These are phyloP conservation scores for Prunella vulgaris DNA, from an alignment of 257 asterid species.

Conservation along the genomic window DNA sequence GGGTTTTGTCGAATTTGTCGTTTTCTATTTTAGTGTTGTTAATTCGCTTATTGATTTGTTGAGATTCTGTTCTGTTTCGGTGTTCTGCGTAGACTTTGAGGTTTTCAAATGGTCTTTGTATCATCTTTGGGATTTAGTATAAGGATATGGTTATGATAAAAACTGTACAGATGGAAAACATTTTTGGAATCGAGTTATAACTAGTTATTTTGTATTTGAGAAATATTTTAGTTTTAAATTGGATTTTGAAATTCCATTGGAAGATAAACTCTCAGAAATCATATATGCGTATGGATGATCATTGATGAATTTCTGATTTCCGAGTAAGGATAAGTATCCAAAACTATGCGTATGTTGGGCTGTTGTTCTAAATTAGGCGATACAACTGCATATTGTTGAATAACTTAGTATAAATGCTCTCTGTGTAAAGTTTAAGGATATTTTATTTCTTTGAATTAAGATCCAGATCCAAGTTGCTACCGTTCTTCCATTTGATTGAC, in stretches of 20 bases:
- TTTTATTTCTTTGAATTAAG: neutral
- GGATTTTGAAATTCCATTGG: neutral
- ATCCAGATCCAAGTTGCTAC: constrained; percentile 8
- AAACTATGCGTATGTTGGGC: neutral
- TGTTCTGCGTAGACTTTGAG: constrained; percentile 4
- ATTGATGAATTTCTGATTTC: neutral
- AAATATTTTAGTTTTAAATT: constrained; percentile 3
- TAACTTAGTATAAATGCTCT: neutral
- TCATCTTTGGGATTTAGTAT: constrained; percentile 5
- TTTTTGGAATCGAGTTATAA: neutral
- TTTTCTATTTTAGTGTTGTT: neutral
- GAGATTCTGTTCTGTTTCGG: neutral
- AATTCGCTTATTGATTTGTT: constrained; percentile 5
- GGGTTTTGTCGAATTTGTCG: constrained; percentile 14
- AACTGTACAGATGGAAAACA: neutral
- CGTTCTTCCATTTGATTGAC: neutral
- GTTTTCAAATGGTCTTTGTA: neutral
- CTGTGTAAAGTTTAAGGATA: neutral
- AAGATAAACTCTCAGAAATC: neutral
- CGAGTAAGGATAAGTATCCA: neutral
- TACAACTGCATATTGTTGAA: neutral
- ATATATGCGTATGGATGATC: constrained; percentile 13
- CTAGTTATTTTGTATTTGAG: neutral
- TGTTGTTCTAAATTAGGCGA: neutral
- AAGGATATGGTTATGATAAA: neutral